Evolutionary conservation across 192 early-diverging fungal genomes (phyloP).

Genomic region (Backusella sp.): DNA sequence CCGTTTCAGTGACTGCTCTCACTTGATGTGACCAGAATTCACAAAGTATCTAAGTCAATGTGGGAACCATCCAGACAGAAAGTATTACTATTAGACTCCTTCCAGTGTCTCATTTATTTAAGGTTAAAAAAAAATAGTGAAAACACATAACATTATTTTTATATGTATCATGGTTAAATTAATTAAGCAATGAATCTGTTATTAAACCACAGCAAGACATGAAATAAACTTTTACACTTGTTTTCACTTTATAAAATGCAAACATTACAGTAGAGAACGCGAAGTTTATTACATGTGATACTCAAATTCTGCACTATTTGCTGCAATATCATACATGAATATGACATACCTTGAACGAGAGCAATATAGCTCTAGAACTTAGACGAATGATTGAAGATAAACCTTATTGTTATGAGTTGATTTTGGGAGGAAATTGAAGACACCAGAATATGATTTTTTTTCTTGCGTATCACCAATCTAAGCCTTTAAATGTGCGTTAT

Average conservation of each 20-base stretch:
- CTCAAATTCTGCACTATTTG: too few relatives aligned
- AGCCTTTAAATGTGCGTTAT: too few relatives aligned
- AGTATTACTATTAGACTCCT: neutral
- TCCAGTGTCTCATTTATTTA: too few relatives aligned
- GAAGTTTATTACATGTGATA: neutral
- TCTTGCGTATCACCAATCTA: too few relatives aligned
- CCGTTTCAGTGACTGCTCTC: neutral
- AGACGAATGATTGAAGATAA: too few relatives aligned
- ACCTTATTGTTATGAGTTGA: too few relatives aligned
- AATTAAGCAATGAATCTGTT: neutral
- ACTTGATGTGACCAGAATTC: neutral
- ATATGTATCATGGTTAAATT: neutral
- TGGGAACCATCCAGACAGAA: neutral
- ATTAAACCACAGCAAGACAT: too few relatives aligned
- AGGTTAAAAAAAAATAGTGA: neutral
- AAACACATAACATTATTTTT: constrained; percentile 3
- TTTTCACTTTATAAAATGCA: constrained; percentile 4
- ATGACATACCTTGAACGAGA: too few relatives aligned
- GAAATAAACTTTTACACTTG: neutral
- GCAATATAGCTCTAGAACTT: too few relatives aligned
- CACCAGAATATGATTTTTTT: too few relatives aligned
- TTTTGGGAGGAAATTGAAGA: too few relatives aligned
- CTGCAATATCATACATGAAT: too few relatives aligned
- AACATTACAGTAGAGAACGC: constrained; percentile 11
- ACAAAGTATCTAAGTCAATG: neutral